Evolutionary conservation across 2,329 filamentous ascomycete genomes (phyloP), one percentile per base, ranked within the genome.

Genomic region (Colletotrichum shisoi): DNA sequence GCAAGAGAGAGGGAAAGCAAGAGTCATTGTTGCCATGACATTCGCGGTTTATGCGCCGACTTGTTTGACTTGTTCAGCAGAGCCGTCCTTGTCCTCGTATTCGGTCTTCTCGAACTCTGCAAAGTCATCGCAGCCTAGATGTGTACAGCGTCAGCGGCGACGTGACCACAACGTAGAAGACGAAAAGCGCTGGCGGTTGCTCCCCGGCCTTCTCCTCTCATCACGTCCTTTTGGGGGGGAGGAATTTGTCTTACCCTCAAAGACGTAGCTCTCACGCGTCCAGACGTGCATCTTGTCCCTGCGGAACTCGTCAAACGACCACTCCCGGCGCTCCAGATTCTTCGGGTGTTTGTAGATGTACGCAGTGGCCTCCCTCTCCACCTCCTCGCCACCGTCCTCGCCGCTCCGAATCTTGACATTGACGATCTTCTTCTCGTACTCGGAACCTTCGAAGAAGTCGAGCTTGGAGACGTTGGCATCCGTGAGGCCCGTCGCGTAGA

Each of bases 241-340:
- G 15, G n/a, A 15, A 27, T 3, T 3, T 6, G 17, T 72, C 73
- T 73, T 59, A 80, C 81, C 78, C 31, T 81, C 78, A 68, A 83
- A 83, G 11, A 76, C 75, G 70, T 81, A 82, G 57, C 82, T 82
- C 37, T 80, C 81, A n/a, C 84, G 77, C 5, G 84, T 83, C 85
- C 85, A 88, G 3, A 74, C 64, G 62, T 75, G 75, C 79, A 88
- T 79, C 81, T 93, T 96, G 69, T 95, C 89, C 72, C 83, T 82
- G 69, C 90, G 87, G 75, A 97, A 98, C 70, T 91, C 87, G 54
- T 89, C 88, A 79, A 93, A 95, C 76, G 96, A 92, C 94, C 94
- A 98, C 76, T 97, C 93, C 24, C 81, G 78, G 39, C 85, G 81
- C 76, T 96, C 92, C 19, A 98, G 79, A 0, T 73, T 44, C 0